Evolutionary conservation across 306 rosid genomes (phyloP).

Genomic region (Malus sylvestris): DNA sequence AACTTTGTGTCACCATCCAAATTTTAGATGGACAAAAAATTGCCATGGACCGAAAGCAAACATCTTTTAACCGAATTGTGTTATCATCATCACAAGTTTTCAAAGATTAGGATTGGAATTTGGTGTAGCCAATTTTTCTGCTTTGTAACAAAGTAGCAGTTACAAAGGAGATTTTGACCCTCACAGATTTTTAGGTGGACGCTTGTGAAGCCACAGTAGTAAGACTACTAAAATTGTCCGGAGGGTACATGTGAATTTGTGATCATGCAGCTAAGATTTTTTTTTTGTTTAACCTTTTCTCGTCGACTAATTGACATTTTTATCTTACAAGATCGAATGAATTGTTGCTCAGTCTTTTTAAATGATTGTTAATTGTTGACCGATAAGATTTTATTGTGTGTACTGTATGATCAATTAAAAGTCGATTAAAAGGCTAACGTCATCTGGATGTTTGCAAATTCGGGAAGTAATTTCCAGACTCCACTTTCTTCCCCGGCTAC

Average conservation of each 20-base stretch:
- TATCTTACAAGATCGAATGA: neutral
- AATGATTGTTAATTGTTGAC: neutral
- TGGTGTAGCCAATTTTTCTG: neutral
- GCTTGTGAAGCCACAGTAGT: neutral
- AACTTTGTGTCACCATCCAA: neutral
- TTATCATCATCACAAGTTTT: neutral
- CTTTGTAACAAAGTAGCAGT: neutral
- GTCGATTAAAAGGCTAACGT: neutral
- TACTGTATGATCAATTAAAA: neutral
- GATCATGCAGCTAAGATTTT: neutral
- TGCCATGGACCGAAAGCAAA: neutral
- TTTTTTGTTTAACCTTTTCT: neutral
- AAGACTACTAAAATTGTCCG: neutral
- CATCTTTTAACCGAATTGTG: neutral
- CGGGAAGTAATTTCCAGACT: neutral
- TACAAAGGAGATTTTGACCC: neutral
- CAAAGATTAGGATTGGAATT: neutral
- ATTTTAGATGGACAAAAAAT: neutral
- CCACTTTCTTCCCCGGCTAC: no score
- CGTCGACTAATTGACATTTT: neutral
- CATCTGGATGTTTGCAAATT: neutral
- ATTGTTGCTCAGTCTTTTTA: neutral
- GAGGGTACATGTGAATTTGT: neutral
- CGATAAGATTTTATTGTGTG: neutral
- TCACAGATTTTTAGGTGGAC: neutral